Evolutionary conservation across 768 basidiomycete genomes (phyloP).

Genomic region (Termitomyces sp.): DNA sequence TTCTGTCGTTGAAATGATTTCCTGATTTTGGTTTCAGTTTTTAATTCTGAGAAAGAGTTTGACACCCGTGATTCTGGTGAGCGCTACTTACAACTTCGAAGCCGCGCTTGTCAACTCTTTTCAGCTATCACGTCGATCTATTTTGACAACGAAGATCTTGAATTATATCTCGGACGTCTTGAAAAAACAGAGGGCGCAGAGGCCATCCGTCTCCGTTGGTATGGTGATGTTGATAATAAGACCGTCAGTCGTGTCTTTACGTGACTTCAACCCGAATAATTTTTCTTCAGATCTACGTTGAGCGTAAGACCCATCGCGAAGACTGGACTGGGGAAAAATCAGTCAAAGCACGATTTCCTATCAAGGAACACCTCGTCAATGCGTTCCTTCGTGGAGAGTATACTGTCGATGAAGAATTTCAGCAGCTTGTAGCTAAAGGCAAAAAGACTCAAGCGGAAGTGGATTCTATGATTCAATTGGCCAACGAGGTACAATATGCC

Average conservation of each 20-base stretch:
- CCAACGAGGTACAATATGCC: constrained; percentile 95
- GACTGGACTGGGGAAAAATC: constrained; percentile 99
- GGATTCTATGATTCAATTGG: constrained; percentile 91
- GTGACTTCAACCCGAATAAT: neutral
- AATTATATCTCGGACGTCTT: constrained; percentile 91
- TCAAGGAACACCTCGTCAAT: constrained; percentile 92
- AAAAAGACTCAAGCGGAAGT: constrained; percentile 93
- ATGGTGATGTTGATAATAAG: constrained; percentile 81
- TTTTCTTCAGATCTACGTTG: constrained; percentile 65
- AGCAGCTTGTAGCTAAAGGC: constrained; percentile 77
- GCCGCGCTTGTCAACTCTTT: neutral
- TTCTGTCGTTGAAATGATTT: neutral
- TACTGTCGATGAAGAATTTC: constrained; percentile 91
- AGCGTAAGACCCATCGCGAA: constrained; percentile 91
- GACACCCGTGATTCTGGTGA: constrained; percentile 77
- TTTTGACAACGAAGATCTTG: constrained; percentile 93
- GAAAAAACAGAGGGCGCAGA: constrained; percentile 99
- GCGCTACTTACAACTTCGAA: constrained; percentile 3
- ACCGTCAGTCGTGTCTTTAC: constrained; percentile 45
- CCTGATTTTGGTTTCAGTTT: constrained; percentile 46
- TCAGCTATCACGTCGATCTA: constrained; percentile 94
- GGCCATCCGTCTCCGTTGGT: constrained; percentile 95
- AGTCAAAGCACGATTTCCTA: constrained; percentile 93
- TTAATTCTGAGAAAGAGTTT: constrained; percentile 91
- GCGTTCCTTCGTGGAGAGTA: constrained; percentile 87